phyloP scores from a whole-genome alignment of 257 asterid species.

The Plantago elongata region DNA sequence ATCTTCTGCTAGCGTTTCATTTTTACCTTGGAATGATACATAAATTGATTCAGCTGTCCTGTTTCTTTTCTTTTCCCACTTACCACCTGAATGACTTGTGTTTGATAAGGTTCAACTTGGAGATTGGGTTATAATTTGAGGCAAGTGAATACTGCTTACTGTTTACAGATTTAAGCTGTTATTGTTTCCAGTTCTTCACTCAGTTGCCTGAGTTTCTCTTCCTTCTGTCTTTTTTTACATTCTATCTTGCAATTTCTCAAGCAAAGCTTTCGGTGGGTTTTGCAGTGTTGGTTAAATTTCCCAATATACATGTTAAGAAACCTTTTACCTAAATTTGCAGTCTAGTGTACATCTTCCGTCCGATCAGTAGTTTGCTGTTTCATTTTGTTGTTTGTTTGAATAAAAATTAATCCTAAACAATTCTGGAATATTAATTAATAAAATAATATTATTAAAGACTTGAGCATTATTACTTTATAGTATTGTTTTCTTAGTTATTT shows the following conservation, averaged over 20 bases:
- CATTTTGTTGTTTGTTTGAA: too few relatives aligned
- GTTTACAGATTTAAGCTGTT: conserved; percentile 26
- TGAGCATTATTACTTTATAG: too few relatives aligned
- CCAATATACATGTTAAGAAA: not conserved
- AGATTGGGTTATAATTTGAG: conserved; percentile 29
- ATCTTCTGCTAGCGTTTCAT: conserved; percentile 26
- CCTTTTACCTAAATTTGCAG: too few relatives aligned
- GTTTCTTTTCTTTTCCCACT: conserved; percentile 28
- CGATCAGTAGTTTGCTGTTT: too few relatives aligned
- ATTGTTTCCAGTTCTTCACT: conserved; percentile 17
- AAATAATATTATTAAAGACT: too few relatives aligned
- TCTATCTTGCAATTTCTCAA: conserved; percentile 9
- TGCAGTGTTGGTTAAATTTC: conserved; percentile 9
- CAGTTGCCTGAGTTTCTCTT: conserved; percentile 18
- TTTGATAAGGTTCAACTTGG: conserved; percentile 31
- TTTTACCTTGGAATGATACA: conserved; percentile 26
- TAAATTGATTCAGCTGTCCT: conserved; percentile 17
- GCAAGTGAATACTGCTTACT: conserved; percentile 38
- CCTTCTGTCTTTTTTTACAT: conserved; percentile 4
- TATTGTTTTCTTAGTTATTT: too few relatives aligned
- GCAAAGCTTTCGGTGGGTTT: conserved; percentile 1
- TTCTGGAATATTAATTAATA: too few relatives aligned
- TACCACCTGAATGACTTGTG: conserved; percentile 24
- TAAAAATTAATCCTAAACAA: too few relatives aligned
- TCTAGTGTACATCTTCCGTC: too few relatives aligned